Base-by-base conservation (phyloP, 352 stramenopile genomes). In the Blastocystis hominis region DNA sequence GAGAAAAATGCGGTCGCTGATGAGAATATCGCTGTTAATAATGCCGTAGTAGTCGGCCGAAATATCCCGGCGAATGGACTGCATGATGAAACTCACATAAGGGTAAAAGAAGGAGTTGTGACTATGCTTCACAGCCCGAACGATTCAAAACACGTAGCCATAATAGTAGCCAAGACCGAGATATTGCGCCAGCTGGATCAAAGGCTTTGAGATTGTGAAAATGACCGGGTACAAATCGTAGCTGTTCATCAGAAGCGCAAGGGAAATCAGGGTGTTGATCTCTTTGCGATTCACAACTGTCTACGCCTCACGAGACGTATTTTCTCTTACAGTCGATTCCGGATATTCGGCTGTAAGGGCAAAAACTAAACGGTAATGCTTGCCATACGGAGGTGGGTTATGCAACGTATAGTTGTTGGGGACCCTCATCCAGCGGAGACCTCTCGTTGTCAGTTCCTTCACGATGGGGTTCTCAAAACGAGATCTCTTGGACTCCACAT, bases 121-220 rank as follows among this genome's bases (percentile, higher is more conserved):
- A 47, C 72, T 84, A 66, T 24, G 7, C 4, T 20, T 84, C 2
- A 68, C n/a, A 1, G 30, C 1, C 9, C 17, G 9, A 20, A 10
- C 17, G 9, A 50, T 24, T 13, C 13, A 24, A 5, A 54, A 84
- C 72, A 68, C 13, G 38, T 84, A 84, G 15, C 72, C 72, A 24
- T 50, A 53, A 15, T 84, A 84, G 38, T 66, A 84, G n/a, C 44
- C 20, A 47, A 84, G 5, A 5, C 55, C 55, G 3, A 84, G n/a
- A 47, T 40, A 63, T 30, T 84, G 9, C 20, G 72, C 72, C 13
- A 84, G n/a, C 20, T 20, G 40, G 72, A 84, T 64, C 15, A 84
- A 9, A 44, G 72, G 72, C 24, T 84, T 42, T 4, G 72, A 84
- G 20, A 84, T 84, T 0, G 72, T 69, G 44, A 84, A 84, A 46